Base-by-base conservation (phyloP, 2,329 filamentous ascomycete genomes). In the Epichloe festucae region DNA sequence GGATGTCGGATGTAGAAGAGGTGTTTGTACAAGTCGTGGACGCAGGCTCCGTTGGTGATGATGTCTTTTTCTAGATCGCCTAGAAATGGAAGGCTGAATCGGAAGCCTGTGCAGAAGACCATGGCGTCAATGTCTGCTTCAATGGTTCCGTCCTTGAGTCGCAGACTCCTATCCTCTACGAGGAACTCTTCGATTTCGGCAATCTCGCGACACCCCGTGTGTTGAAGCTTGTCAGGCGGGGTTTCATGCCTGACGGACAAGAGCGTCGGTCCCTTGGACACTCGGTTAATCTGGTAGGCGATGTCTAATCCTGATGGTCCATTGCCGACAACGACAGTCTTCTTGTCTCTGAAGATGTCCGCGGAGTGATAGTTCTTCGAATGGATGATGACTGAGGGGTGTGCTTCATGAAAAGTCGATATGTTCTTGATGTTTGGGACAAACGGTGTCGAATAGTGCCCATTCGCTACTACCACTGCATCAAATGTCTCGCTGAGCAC, bases 91-190 rank as follows among this genome's bases (percentile, higher is more conserved):
- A 85, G 86, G 5, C 84, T 82, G 67, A 87, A 95, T 52, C 95
- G 78, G 61, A 94, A 97, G 0, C 91, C 91, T 0, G 91, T 96
- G 64, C 87, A 90, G 66, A 91, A 96, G 31, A 97, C 64, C 5
- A 96, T 70, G 1, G 80, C 77, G 60, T 96, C 90, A 52, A 97
- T 67, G 36, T 82, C 71, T 3, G 69, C 69, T 61, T 89, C 85
- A 10, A 84, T 62, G 0, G 72, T 73, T 2, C 84, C 85, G 59
- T 88, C 75, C 41, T 74, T 72, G 56, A 94, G 87, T 35, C 76
- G 72, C 2, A 93, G 75, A 3, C 77, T 81, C 55, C 80, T 75
- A 49, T 76, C 69, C 3, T 74, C 67, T 0, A 71, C 62, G 12
- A 74, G 66, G 57, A 73, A 85, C 62, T 67, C 80, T 7, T 74